These are phyloP conservation scores for Plenodomus biglobosus DNA, from an alignment of 2,329 filamentous ascomycete genomes.

Conservation along the genomic window DNA sequence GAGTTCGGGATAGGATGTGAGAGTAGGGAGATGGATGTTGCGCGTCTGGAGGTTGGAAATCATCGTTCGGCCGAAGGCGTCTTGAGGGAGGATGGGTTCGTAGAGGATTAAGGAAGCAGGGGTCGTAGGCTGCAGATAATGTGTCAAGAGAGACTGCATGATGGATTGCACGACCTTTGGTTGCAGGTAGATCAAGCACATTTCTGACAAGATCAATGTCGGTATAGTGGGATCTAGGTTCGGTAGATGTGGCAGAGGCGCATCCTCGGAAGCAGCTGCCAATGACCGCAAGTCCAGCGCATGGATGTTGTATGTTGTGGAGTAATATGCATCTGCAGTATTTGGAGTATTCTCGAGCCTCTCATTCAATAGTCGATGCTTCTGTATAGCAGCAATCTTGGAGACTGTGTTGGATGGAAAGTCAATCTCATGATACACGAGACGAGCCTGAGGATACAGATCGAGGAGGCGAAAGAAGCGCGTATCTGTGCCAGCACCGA, in stretches of 20 bases:
- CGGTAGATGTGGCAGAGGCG: conserved; percentile 36
- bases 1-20: conserved; percentile 70
- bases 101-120: conserved; percentile 72
- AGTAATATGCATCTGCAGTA: conserved; percentile 48
- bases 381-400: conserved; percentile 58
- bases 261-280: conserved; percentile 24
- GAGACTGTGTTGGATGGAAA: conserved; percentile 72
- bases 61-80: conserved; percentile 91
- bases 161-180: conserved; percentile 64
- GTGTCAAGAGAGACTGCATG: conserved; percentile 49
- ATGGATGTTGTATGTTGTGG: conserved; percentile 56
- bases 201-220: conserved; percentile 89
- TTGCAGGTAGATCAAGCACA: conserved; percentile 88
- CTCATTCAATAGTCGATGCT: conserved; percentile 31
- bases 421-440: conserved; percentile 91
- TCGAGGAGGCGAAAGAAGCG: conserved; percentile 75
- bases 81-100: conserved; percentile 81
- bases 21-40: conserved; percentile 80
- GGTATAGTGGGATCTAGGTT: conserved; percentile 61
- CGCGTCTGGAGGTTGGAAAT: conserved; percentile 81
- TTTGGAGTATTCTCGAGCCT: conserved; percentile 26
- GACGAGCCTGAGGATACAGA: conserved; percentile 42
- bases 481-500: conserved; percentile 93
- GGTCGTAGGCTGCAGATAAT: conserved; percentile 48
- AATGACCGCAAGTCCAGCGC: conserved; percentile 69